Evolutionary conservation across 2,329 filamentous ascomycete genomes (phyloP).

Genomic region (Paecilomyces variotii): DNA sequence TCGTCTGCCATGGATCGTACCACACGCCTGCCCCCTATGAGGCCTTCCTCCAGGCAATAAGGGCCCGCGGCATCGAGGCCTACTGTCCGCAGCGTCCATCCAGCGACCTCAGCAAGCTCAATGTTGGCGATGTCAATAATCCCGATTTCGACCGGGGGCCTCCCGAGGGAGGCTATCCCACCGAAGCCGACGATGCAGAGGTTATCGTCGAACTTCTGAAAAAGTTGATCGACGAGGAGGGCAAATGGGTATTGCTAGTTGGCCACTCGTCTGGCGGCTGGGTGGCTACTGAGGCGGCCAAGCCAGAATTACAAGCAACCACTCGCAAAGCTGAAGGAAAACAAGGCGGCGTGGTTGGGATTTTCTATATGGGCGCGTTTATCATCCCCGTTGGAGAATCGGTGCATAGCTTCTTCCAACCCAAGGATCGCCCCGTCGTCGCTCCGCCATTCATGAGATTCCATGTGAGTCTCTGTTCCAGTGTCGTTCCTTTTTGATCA

Average conservation of each 20-base stretch:
- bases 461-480: constrained; percentile 12
- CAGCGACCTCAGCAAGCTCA: constrained; percentile 47
- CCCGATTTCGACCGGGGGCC: constrained; percentile 14
- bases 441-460: constrained; percentile 19
- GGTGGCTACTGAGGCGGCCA: constrained; percentile 23
- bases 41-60: constrained; percentile 16
- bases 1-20: constrained; percentile 14
- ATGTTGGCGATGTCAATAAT: constrained; percentile 47
- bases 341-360: constrained; percentile 17
- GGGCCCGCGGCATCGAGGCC: constrained; percentile 17
- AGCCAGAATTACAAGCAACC: constrained; percentile 17
- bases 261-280: constrained; percentile 28
- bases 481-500: neutral
- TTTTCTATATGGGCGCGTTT: constrained; percentile 23
- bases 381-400: constrained; percentile 23
- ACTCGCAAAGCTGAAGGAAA: constrained; percentile 9
- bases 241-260: constrained; percentile 21
- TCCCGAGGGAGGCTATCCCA: constrained; percentile 21
- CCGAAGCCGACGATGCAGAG: constrained; percentile 5
- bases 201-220: constrained; percentile 2
- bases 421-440: constrained; percentile 14
- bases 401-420: constrained; percentile 21
- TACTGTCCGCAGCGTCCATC: constrained; percentile 28
- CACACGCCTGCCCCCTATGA: constrained; percentile 23
- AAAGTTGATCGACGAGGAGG: constrained; percentile 6